A percentile compares a stretch with the other conserved stretches of the same genome.
Conservation (phyloP, 768 basidiomycete genomes). For the Tylopilus rubrobrunneus region DNA sequence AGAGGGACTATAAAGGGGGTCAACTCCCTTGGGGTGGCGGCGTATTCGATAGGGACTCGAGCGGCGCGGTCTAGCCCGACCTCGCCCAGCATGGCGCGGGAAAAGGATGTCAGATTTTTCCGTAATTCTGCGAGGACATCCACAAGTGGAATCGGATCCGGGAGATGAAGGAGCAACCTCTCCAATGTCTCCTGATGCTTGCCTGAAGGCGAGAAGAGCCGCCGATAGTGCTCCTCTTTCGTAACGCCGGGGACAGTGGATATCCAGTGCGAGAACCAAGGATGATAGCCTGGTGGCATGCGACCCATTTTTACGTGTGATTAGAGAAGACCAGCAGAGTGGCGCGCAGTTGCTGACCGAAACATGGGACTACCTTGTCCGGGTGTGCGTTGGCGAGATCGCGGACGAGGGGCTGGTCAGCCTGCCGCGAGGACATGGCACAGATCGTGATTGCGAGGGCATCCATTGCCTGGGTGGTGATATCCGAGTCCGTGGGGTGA, state of each 20-base stretch:
- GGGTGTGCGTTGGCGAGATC: constrained; percentile 59
- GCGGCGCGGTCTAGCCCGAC: constrained; percentile 85
- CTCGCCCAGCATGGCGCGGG: constrained; percentile 85
- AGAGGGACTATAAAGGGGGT: constrained; percentile 79
- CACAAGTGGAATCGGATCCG: constrained; percentile 62
- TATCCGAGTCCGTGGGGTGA: constrained; percentile 80
- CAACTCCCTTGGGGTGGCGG: constrained; percentile 47
- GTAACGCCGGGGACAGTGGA: constrained; percentile 39
- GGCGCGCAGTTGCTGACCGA: constrained; percentile 54
- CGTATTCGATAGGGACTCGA: constrained; percentile 62
- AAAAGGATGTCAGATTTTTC: constrained; percentile 53
- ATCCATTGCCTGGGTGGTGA: constrained; percentile 47
- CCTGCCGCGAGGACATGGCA: constrained; percentile 69
- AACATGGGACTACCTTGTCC: constrained; percentile 76
- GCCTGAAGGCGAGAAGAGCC: constrained; percentile 52
- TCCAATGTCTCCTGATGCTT: constrained; percentile 44
- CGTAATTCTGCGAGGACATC: constrained; percentile 61
- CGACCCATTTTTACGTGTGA: constrained; percentile 5
- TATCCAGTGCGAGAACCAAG: constrained; percentile 88
- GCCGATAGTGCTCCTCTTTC: constrained; percentile 74
- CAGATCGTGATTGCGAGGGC: constrained; percentile 64
- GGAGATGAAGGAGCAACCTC: constrained; percentile 59
- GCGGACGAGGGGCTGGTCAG: constrained; percentile 71
- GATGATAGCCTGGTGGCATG: constrained; percentile 72
- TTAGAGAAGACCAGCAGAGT: constrained; percentile 11